Evolutionary conservation across 2,329 filamentous ascomycete species (phyloP).

Genomic region (Fusarium pseudoanthophilum): DNA sequence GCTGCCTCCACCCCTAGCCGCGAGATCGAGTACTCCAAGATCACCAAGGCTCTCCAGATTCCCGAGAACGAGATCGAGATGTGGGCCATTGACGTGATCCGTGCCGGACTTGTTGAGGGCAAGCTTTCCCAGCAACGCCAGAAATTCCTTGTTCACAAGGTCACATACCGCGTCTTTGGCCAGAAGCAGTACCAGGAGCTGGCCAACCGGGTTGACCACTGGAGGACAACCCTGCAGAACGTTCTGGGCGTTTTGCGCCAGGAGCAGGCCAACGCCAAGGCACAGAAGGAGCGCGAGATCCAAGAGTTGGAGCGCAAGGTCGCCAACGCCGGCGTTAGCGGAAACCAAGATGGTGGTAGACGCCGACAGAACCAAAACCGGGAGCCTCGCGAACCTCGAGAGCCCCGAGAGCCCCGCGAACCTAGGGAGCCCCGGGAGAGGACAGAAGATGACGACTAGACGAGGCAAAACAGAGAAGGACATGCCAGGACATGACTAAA

Average conservation of each 20-base stretch:
- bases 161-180: constrained; percentile 95
- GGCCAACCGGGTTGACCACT: constrained; percentile 88
- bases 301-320: constrained; percentile 77
- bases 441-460: constrained; percentile 68
- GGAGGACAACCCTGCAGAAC: constrained; percentile 82
- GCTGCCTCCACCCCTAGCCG: constrained; percentile 85
- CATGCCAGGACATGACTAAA: constrained; percentile 26
- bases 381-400: constrained; percentile 27
- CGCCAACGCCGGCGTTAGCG: constrained; percentile 54
- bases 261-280: constrained; percentile 82
- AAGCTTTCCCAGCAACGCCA: constrained; percentile 93
- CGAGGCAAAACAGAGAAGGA: constrained; percentile 14
- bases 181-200: constrained; percentile 99
- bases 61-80: constrained; percentile 88
- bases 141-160: constrained; percentile 94
- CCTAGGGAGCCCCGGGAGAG: constrained; percentile 51
- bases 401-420: constrained; percentile 25
- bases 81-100: constrained; percentile 99
- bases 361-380: constrained; percentile 48
- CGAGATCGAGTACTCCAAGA: constrained; percentile 87
- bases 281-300: constrained; percentile 80
- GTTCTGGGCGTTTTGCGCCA: constrained; percentile 82
- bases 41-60: constrained; percentile 86
- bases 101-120: constrained; percentile 93
- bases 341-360: constrained; percentile 47